Percentiles rank a stretch among this genome's conserved stretches.
phyloP scores from a whole-genome alignment of 805 yeast genomes.

The Helenozyma baotianmanensis region DNA sequence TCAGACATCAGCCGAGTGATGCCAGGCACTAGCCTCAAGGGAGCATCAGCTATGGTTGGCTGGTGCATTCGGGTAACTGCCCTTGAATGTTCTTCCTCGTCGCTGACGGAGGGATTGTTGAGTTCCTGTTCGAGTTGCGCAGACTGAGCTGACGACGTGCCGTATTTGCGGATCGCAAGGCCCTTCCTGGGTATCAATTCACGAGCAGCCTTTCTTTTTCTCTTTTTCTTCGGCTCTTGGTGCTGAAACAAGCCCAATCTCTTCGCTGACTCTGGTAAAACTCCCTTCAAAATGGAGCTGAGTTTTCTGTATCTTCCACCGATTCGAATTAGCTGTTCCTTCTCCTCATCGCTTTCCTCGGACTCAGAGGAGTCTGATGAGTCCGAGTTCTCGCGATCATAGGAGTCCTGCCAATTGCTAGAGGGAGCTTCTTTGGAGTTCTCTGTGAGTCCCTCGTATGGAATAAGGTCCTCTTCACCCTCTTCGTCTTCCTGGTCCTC shows the following conservation, averaged over 20 bases:
- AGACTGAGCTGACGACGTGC: slow-evolving; percentile 2
- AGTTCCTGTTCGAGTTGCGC: slow-evolving; percentile 10
- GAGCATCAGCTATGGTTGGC: too few relatives aligned
- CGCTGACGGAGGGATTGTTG: too few relatives aligned
- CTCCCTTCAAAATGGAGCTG: slow-evolving; percentile 30
- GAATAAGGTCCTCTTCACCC: slow-evolving; percentile 7
- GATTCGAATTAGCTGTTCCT: slow-evolving; percentile 13
- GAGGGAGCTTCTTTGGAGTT: too few relatives aligned
- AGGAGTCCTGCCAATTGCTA: too few relatives aligned
- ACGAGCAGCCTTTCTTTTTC: not conserved
- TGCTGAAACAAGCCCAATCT: slow-evolving; percentile 20
- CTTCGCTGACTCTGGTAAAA: slow-evolving; percentile 38
- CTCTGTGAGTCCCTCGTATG: slow-evolving; percentile 7
- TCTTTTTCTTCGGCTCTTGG: slow-evolving; percentile 4
- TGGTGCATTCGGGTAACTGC: too few relatives aligned
- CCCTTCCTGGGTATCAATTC: slow-evolving; percentile 28
- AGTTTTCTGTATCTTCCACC: slow-evolving; percentile 22
- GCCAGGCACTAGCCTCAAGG: too few relatives aligned
- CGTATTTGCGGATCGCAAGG: slow-evolving; percentile 28
- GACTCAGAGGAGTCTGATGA: not conserved
- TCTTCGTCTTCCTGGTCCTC: slow-evolving; percentile 3
- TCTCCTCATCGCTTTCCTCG: slow-evolving; percentile 4
- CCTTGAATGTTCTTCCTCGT: too few relatives aligned
- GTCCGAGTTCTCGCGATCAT: too few relatives aligned
- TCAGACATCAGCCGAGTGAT: too few relatives aligned